Base-by-base conservation (phyloP, 2,329 filamentous ascomycete genomes). In the Xylaria multiplex region DNA sequence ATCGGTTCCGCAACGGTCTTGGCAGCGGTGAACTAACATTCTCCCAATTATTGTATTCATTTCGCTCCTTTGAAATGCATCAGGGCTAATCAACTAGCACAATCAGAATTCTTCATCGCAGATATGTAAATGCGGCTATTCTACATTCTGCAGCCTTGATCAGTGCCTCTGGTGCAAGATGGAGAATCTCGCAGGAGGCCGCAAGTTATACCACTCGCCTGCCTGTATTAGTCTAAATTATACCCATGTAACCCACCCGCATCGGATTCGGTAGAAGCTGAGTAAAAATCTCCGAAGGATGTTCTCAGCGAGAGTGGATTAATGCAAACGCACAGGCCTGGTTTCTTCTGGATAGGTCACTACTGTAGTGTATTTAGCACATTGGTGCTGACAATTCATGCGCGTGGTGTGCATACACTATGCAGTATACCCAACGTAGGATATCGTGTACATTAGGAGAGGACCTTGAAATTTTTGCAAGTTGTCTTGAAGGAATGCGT, bases 261-360 rank as follows among this genome's bases (percentile, higher is more conserved):
- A 54, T 63, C 50, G 55, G 43, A 58, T 50, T 63, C 66, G 60
- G 66, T 60, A 54, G 52, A 66, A 46, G 32, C 42, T 40, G 50
- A 24, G 32, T 43, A 56, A 66, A 66, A 66, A 61, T 68, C 59
- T 66, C 66, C 63, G 66, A 68, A 43, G 53, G 32, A 60, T 49
- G 59, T 60, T 56, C 68, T 66, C 61, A 60, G 60, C 49, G 48
- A 57, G 52, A 37, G 35, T 42, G 43, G 59, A 19, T 32, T 57
- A n/a, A 71, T 66, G 62, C 67, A 64, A 71, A 66, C 67, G 70
- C 71, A 73, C 68, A 70, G 70, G 72, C 69, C 69, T 35, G 48
- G 19, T 64, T 61, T 62, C 37, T 48, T 43, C 49, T 58, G 30
- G 30, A 48, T 49, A 42, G 24, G 24, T 16, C 40, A 50, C n/a